A percentile compares a stretch with the other conserved stretches of the same genome.
These are phyloP conservation scores for Tylopilus subfusipes DNA, from an alignment of 768 basidiomycete genomes.

Conservation along the genomic window DNA sequence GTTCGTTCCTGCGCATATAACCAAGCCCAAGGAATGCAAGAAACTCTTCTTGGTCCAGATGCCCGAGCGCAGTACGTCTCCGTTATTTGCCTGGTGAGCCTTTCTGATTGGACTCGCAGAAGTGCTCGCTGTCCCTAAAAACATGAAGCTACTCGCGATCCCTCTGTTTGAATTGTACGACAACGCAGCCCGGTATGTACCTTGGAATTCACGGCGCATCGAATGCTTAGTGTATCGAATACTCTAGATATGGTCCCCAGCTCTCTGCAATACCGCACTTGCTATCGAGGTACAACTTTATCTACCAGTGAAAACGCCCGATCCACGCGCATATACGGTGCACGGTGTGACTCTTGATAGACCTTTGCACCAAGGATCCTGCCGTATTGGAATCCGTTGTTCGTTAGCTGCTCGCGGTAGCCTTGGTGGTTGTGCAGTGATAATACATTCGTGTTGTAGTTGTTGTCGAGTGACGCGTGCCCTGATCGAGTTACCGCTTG, in stretches of 20 bases:
- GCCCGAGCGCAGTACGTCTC: conserved; percentile 81
- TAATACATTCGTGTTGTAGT: conserved; percentile 11
- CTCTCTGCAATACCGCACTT: conserved; percentile 92
- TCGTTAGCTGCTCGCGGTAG: neutral
- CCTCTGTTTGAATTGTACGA: conserved; percentile 97
- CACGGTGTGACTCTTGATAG: neutral
- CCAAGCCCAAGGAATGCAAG: conserved; percentile 97
- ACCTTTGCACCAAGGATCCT: neutral
- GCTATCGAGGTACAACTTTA: conserved; percentile 82
- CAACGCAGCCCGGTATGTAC: conserved; percentile 77
- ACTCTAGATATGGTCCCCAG: conserved; percentile 79
- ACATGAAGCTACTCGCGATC: conserved; percentile 97
- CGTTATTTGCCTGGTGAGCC: neutral
- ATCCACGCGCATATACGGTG: neutral
- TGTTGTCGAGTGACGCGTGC: neutral
- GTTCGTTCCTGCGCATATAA: conserved; percentile 92
- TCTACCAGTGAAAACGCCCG: conserved; percentile 52
- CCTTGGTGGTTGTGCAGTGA: neutral
- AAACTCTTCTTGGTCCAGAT: conserved; percentile 94
- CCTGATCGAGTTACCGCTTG: conserved; percentile 21
- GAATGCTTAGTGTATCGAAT: neutral
- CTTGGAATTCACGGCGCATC: neutral
- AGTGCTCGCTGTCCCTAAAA: conserved; percentile 94
- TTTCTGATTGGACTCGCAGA: conserved; percentile 45
- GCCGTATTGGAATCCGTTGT: neutral